Conservation (phyloP, 371 early-diverging fungal genomes). For the Mortierella sp. region DNA sequence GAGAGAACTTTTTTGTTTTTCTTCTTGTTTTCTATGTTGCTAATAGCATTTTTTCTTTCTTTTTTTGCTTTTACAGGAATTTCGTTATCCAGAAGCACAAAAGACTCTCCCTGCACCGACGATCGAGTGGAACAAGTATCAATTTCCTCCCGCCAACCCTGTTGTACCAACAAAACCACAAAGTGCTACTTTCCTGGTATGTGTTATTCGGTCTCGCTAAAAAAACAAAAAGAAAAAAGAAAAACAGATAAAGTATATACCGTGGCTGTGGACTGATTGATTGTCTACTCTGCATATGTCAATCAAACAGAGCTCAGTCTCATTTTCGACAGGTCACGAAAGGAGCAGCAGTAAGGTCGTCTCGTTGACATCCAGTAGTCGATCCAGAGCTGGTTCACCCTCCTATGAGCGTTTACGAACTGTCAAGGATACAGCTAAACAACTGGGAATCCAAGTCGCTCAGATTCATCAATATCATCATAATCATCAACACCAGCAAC, state of each 20-base stretch:
- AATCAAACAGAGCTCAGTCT: conserved; percentile 9
- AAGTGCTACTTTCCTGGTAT: conserved; percentile 21
- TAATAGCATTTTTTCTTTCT: not conserved
- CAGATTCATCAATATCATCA: conserved; percentile 16
- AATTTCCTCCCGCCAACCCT: conserved; percentile 52
- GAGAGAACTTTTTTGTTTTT: not conserved
- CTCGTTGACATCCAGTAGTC: conserved; percentile 7
- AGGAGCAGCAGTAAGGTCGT: conserved; percentile 13
- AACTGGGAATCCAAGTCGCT: conserved; percentile 29
- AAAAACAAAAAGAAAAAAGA: too few relatives aligned
- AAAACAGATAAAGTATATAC: too few relatives aligned
- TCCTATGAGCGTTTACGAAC: conserved; percentile 32
- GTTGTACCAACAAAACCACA: conserved; percentile 33
- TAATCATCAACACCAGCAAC: conserved; percentile 13
- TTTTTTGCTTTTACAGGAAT: conserved; percentile 18
- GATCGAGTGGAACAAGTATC: conserved; percentile 53
- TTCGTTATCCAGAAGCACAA: conserved; percentile 49
- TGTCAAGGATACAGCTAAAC: conserved; percentile 38
- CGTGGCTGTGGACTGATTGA: too few relatives aligned
- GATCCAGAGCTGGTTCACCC: conserved; percentile 43
- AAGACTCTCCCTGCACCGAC: conserved; percentile 43
- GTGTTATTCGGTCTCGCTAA: not conserved
- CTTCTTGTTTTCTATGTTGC: not conserved
- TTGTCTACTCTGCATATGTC: not conserved
- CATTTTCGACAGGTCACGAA: conserved; percentile 8